Conservation (phyloP, 2,329 filamentous ascomycete species). For the Trichoderma citrinoviride region DNA sequence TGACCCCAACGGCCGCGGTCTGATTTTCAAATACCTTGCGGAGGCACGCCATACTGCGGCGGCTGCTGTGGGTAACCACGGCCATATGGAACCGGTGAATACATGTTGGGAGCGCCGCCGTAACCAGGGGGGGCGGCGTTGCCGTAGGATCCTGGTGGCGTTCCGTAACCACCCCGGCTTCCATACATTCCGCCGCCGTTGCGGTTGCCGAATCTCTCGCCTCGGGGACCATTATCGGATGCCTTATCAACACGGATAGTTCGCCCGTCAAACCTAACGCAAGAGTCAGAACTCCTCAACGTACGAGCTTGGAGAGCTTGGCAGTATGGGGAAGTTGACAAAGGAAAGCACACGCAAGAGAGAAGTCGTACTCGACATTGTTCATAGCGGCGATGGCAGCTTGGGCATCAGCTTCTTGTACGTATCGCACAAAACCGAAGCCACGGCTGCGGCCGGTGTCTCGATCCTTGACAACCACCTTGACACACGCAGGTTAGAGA, state of each 20-base stretch:
- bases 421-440: constrained; percentile 94
- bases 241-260: constrained; percentile 95
- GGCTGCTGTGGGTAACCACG: constrained; percentile 39
- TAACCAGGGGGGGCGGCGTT: constrained; percentile 38
- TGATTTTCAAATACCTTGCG: constrained; percentile 40
- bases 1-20: not conserved
- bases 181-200: constrained; percentile 43
- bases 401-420: constrained; percentile 71
- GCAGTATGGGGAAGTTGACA: constrained; percentile 1
- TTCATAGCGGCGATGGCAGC: constrained; percentile 77
- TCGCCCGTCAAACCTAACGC: constrained; percentile 82
- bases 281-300: constrained; percentile 15
- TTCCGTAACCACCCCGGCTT: constrained; percentile 46
- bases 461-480: constrained; percentile 98
- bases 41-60: constrained; percentile 38
- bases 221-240: constrained; percentile 69
- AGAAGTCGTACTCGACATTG: constrained; percentile 73
- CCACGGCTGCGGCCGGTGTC: constrained; percentile 95
- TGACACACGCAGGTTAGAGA: constrained; percentile 27
- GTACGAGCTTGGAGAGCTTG: not conserved
- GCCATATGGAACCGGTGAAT: constrained; percentile 38
- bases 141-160: constrained; percentile 33
- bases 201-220: constrained; percentile 41
- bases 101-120: constrained; percentile 38
- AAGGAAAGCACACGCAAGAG: constrained; percentile 5